A percentile compares a stretch with the other conserved stretches of the same genome.
phyloP scores from a whole-genome alignment of 495 filamentous ascomycete genomes.

The Collariella sp. region DNA sequence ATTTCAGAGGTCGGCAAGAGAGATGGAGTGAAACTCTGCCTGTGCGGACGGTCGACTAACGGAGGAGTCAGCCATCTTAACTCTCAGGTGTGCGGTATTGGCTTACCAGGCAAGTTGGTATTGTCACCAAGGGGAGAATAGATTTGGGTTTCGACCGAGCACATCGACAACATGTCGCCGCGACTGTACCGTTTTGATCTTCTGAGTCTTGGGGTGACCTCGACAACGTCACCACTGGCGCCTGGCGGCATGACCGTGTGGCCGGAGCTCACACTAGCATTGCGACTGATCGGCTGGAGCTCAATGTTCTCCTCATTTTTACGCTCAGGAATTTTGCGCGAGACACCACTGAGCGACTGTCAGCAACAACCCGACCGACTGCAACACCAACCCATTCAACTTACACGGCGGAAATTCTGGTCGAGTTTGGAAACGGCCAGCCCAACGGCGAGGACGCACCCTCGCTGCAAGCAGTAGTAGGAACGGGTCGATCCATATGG shows the following conservation, averaged over 20 bases:
- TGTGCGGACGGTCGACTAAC: not conserved
- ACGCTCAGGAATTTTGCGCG: not conserved
- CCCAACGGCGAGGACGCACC: conserved; percentile 19
- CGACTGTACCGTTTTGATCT: not conserved
- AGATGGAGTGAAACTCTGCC: not conserved
- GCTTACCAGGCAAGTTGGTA: not conserved
- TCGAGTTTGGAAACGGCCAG: conserved; percentile 14
- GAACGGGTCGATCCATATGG: not conserved
- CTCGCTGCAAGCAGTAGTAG: conserved; percentile 20
- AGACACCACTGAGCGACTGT: not conserved
- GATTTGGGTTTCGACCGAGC: conserved; percentile 2
- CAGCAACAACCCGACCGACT: not conserved
- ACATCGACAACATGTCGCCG: not conserved
- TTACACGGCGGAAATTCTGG: not conserved
- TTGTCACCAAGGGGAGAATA: not conserved
- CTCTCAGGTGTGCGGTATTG: not conserved
- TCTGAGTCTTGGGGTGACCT: too few relatives aligned
- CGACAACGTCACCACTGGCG: not conserved
- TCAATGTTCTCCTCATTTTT: not conserved
- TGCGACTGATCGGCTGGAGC: not conserved
- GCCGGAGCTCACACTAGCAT: not conserved
- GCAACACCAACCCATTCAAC: not conserved
- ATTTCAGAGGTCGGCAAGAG: not conserved
- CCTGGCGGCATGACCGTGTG: not conserved
- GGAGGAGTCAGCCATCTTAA: not conserved